Evolutionary conservation across 495 filamentous ascomycete genomes (phyloP), one percentile per base, ranked within the genome.

Genomic region (Penicillium cataractarum): DNA sequence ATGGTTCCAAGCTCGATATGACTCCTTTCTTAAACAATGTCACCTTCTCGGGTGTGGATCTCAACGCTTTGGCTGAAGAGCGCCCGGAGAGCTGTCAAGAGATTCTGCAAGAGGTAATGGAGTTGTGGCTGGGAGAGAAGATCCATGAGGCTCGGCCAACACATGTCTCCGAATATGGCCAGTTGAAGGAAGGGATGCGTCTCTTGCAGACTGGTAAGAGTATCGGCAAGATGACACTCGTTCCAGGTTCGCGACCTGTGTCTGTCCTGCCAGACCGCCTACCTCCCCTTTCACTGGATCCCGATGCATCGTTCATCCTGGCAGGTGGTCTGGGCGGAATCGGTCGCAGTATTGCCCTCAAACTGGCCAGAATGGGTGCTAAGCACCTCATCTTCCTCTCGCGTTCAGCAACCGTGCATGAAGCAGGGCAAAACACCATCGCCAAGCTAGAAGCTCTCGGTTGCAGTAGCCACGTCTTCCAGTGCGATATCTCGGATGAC

Each of bases 61-160:
- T 44, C 55, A 10, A 62, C 62, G 7, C 81, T 83, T 64, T 62
- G 35, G 35, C 35, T 4, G 35, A 39, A 5, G 13, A 39, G 35
- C 35, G 35, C 35, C 35, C 35, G 3, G 35, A 39, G 35, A 39
- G 15, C 35, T 39, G 35, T 4, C 35, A 39, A 39, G 35, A 39
- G 4, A 15, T 63, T 0, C 65, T 22, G 3, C 40, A 46, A 22
- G 40, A 21, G 40, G 40, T 22, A 15, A 39, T 39, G 35, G 13
- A 39, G 35, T 39, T 39, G 35, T 39, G 35, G 35, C 17, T 12
- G 13, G 17, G 35, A 3, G 35, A 39, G 13, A 39, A 39, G 35
- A 39, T 39, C 5, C 35, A 39, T 39, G 35, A 39, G 35, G 35
- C 35, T 17, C 35, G 35, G 3, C 35, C 35, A 39, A 46, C 21